Percentiles rank a stretch among this genome's conserved stretches.
Conservation (phyloP, 176 grass and related monocot genomes). For the Musa beccarii region DNA sequence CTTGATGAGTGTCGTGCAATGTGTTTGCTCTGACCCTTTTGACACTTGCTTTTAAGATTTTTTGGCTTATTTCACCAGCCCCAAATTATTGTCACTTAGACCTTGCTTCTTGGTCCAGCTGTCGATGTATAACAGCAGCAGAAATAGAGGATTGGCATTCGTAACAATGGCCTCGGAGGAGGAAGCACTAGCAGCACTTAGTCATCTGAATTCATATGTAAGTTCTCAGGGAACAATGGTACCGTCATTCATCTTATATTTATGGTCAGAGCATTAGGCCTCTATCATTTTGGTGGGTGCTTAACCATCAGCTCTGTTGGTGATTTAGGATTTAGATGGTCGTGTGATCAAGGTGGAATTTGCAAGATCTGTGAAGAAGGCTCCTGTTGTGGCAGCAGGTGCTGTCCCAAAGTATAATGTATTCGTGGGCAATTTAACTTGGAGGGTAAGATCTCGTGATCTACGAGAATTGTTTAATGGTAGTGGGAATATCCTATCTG, state of each 20-base stretch:
- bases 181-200: slow-evolving; percentile 52
- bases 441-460: slow-evolving; percentile 61
- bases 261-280: not conserved
- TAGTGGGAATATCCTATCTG: slow-evolving; percentile 46
- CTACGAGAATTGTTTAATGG: slow-evolving; percentile 63
- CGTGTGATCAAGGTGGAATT: slow-evolving; percentile 73
- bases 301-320: slow-evolving; percentile 13
- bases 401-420: slow-evolving; percentile 34
- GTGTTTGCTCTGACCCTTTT: too few species aligned
- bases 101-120: slow-evolving; percentile 31
- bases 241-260: not conserved
- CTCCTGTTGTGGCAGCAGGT: slow-evolving; percentile 20
- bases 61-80: not conserved
- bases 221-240: slow-evolving; percentile 15
- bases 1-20: too few species aligned
- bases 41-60: too few species aligned
- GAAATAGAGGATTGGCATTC: slow-evolving; percentile 95
- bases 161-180: slow-evolving; percentile 82
- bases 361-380: slow-evolving; percentile 64
- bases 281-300: not conserved
- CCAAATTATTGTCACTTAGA: not conserved
- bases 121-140: slow-evolving; percentile 66
- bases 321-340: slow-evolving; percentile 52
- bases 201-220: slow-evolving; percentile 59
- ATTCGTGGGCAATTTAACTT: slow-evolving; percentile 81